A percentile compares a stretch with the other conserved stretches of the same genome.
phyloP scores from a whole-genome alignment of 495 filamentous ascomycete genomes.

The Podospora tetraspora region DNA sequence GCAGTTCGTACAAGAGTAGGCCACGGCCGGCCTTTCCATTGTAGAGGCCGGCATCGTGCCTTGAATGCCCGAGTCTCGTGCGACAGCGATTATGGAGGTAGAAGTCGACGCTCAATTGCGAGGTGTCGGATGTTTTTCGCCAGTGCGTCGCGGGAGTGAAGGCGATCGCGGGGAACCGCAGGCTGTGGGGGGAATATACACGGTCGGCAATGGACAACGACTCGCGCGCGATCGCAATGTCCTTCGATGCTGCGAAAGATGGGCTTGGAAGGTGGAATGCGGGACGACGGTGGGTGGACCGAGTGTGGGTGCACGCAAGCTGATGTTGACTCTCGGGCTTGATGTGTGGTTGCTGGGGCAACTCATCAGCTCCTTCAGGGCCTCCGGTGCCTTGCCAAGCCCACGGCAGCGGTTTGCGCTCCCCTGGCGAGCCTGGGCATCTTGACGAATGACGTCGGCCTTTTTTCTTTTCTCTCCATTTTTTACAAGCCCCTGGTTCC shows the following conservation, averaged over 20 bases:
- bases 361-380: neutral
- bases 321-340: constrained; percentile 12
- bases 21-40: constrained; percentile 39
- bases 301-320: constrained; percentile 8
- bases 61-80: neutral
- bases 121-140: neutral
- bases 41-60: constrained; percentile 31
- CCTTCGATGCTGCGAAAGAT: neutral
- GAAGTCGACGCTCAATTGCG: neutral
- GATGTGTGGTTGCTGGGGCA: neutral
- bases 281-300: constrained; percentile 5
- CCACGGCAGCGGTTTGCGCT: neutral
- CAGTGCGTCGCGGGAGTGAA: neutral
- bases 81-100: neutral
- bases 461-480: neutral
- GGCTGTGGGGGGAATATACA: neutral
- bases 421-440: neutral
- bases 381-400: neutral
- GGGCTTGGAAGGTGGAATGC: constrained; percentile 6
- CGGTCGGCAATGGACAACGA: neutral
- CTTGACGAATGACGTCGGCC: neutral
- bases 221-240: neutral
- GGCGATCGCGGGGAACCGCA: neutral
- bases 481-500: neutral
- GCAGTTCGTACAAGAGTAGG: constrained; percentile 40